Evolutionary conservation across 257 asterid genomes (phyloP), one percentile per base, ranked within the genome.

Genomic region (Parsonsia alboflavescens): DNA sequence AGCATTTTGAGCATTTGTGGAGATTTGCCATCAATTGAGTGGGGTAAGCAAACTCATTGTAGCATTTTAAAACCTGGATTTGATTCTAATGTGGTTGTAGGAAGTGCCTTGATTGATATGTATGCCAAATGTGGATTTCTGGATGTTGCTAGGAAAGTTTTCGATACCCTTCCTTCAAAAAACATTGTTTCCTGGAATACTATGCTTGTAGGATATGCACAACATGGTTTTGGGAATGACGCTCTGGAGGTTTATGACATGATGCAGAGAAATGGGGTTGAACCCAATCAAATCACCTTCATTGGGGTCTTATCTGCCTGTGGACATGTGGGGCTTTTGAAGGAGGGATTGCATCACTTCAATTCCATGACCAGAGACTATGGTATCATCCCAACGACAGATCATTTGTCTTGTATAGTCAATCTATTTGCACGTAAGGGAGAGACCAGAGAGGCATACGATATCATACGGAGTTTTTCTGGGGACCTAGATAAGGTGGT

Each of bases 11-110:
- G 88, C 85, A 77, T 90, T 33, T 93, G 97, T 66, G 93, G 92
- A 16, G 91, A 86, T 79, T 74, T 89, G n/a, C 91, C 97, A 8
- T 88, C 92, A 64, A 75, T 79, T 30, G 89, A 90, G 61, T 90
- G 96, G 96, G 97, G 96, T 50, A 91, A 81, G 80, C 96, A 93
- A 83, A 82, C 91, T 74, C 97, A 90, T 81, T 80, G 85, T 71
- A 70, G 84, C 62, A 76, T 85, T 50, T 72, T 90, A 41, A 93
- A 90, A 77, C 91, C 93, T 48, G 88, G 85, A 22, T 75, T 85
- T 19, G 79, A 83, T 78, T 88, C 88, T 65, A 84, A 88, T 68
- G 90, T 92, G 65, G 91, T 89, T 11, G 91, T 88, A 36, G 98
- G 93, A 75, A 90, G 93, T 46, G 80, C 97, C 76, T 82, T 93